Evolutionary conservation across 352 stramenopile species (phyloP).

Genomic region (Globisporangium yorkense): DNA sequence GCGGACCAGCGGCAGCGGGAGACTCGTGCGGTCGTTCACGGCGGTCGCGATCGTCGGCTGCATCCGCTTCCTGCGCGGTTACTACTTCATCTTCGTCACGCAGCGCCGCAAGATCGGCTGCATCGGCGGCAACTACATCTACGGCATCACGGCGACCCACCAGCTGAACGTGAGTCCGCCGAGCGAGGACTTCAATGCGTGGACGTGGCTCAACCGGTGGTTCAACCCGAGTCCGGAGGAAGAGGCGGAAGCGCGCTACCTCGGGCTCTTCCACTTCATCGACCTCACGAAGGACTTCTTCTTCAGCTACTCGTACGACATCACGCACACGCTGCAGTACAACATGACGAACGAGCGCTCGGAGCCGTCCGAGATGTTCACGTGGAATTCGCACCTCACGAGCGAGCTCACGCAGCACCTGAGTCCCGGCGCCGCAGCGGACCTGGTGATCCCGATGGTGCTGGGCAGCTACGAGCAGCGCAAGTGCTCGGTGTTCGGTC

Average conservation of each 20-base stretch:
- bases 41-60: conserved; percentile 97
- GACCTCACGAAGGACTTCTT: conserved; percentile 99
- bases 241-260: conserved; percentile 87
- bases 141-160: conserved; percentile 94
- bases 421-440: conserved; percentile 72
- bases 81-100: conserved; percentile 98
- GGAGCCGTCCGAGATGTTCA: conserved; percentile 92
- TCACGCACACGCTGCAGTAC: conserved; percentile 96
- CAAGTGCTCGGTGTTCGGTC: conserved; percentile 95
- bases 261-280: conserved; percentile 97
- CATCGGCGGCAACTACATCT: conserved; percentile 96
- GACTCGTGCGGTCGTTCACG: conserved; percentile 70
- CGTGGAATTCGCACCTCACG: conserved; percentile 97
- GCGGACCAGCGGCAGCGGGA: conserved; percentile 23
- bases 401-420: conserved; percentile 88
- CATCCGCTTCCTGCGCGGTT: conserved; percentile 96
- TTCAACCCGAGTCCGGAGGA: conserved; percentile 80
- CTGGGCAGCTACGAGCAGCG: conserved; percentile 96
- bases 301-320: conserved; percentile 98
- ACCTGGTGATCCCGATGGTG: conserved; percentile 88
- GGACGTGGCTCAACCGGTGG: conserved; percentile 76
- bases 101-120: conserved; percentile 95
- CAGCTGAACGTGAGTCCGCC: conserved; percentile 79
- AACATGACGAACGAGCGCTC: conserved; percentile 92
- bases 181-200: conserved; percentile 43